Base-by-base conservation (phyloP, 2,329 filamentous ascomycete genomes). In the Fusarium setosum region DNA sequence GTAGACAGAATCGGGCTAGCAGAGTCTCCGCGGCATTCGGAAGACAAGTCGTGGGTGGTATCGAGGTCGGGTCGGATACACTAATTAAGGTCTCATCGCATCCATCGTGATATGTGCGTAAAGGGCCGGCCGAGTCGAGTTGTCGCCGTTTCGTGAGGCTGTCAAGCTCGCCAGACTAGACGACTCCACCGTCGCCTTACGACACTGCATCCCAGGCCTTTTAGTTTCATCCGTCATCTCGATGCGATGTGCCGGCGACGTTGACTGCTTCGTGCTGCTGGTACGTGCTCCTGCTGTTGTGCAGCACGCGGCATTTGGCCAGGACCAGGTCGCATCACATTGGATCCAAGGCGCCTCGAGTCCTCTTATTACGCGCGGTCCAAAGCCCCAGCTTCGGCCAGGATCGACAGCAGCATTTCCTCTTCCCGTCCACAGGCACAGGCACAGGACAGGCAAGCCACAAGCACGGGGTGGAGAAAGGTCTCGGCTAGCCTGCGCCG, bases 321-420 rank as follows among this genome's bases (percentile, higher is more conserved):
- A 51, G 42, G 56, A 47, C 63, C 63, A 60, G 52, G 48, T 56
- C 60, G 47, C 49, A 31, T 56, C 53, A 29, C 48, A 63, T 51
- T 44, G 31, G 20, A 17, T 13, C n/a, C 35, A 38, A 29, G 24
- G 35, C 35, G 35, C 38, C 20, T 7, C 51, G 40, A 21, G 31
- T 23, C 34, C 34, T 35, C 23, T 44, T 37, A 52, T 26, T 32
- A 26, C 49, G 24, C 15, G 31, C 20, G 40, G 50, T 51, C 59
- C 40, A n/a, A n/a, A 49, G 48, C 47, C 51, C 61, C 55, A 45
- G 56, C 51, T 35, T 40, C 53, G n/a, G n/a, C n/a, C n/a, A 59
- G 53, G 52, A 71, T 66, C 61, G 63, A 59, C 63, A 55, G 35
- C 35, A 18, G 40, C 32, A n/a, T 52, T 65, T 55, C 49, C 63